These are phyloP conservation scores for Penicillium egyptiacum DNA, from an alignment of 495 filamentous ascomycete species.

Conservation along the genomic window DNA sequence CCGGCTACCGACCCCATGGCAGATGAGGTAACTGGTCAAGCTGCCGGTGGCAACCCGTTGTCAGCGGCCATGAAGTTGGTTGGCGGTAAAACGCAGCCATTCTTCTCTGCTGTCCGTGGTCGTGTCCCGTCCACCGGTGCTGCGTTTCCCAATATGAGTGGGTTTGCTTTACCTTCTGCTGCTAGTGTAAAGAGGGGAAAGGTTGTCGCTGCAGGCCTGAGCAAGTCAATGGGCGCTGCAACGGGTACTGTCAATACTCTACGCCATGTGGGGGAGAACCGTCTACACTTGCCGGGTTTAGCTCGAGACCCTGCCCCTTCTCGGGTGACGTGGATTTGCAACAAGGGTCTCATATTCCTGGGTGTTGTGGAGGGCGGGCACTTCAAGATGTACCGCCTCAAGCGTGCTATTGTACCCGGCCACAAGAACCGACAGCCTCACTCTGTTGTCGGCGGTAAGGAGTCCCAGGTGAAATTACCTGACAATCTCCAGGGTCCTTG, in stretches of 20 bases:
- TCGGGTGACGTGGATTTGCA: slow-evolving; percentile 44
- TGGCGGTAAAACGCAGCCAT: slow-evolving; percentile 57
- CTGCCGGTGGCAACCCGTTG: slow-evolving; percentile 58
- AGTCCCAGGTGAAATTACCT: slow-evolving; percentile 65
- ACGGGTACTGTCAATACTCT: slow-evolving; percentile 76
- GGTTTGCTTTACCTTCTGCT: slow-evolving; percentile 60
- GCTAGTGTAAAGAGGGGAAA: slow-evolving; percentile 71
- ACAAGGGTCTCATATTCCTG: slow-evolving; percentile 38
- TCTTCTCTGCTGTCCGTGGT: slow-evolving; percentile 55
- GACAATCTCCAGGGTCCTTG: slow-evolving; percentile 36
- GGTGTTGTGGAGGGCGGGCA: slow-evolving; percentile 40
- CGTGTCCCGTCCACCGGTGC: slow-evolving; percentile 51
- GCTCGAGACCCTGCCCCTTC: slow-evolving; percentile 41
- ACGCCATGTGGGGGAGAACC: slow-evolving; percentile 80
- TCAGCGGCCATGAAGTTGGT: slow-evolving; percentile 62
- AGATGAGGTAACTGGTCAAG: slow-evolving; percentile 49
- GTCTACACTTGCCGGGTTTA: slow-evolving; percentile 68
- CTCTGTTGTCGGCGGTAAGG: slow-evolving; percentile 55
- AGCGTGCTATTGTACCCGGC: slow-evolving; percentile 38
- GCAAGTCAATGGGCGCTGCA: slow-evolving; percentile 78
- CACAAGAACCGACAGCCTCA: slow-evolving; percentile 50
- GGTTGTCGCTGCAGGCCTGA: slow-evolving; percentile 77
- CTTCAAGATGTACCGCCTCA: slow-evolving; percentile 68
- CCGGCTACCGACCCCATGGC: slow-evolving; percentile 29
- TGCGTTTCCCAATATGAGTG: slow-evolving; percentile 44